Evolutionary conservation across 768 basidiomycete species (phyloP).

Genomic region (Auricularia sp.): DNA sequence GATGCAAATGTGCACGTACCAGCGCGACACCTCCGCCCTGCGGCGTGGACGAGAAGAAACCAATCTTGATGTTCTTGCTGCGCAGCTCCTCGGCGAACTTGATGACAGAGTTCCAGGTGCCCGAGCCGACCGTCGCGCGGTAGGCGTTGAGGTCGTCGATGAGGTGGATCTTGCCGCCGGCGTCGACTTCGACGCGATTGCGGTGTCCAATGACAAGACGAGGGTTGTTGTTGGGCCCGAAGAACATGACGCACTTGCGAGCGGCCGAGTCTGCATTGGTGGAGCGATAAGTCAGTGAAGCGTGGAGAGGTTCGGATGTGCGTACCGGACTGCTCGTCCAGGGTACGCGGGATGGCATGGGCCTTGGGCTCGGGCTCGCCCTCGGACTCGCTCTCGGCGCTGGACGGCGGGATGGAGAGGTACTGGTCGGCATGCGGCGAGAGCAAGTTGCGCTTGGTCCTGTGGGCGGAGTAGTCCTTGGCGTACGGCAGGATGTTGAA

Average conservation of each 20-base stretch:
- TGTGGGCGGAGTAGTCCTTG: conserved; percentile 47
- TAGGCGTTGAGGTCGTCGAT: conserved; percentile 76
- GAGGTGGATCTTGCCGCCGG: conserved; percentile 76
- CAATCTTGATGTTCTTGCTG: conserved; percentile 79
- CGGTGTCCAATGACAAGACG: conserved; percentile 72
- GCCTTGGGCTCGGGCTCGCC: neutral
- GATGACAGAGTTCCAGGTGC: conserved; percentile 73
- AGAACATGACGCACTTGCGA: conserved; percentile 66
- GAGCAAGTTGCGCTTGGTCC: neutral
- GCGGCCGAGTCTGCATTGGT: conserved; percentile 54
- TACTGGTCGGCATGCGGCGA: conserved; percentile 1
- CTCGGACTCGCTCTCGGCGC: neutral
- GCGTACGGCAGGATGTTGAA: conserved; percentile 47
- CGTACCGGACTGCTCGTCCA: conserved; percentile 60
- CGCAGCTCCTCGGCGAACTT: conserved; percentile 78
- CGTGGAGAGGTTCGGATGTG: conserved; percentile 3
- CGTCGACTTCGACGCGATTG: conserved; percentile 83
- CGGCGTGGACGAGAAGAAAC: conserved; percentile 92
- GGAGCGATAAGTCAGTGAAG: neutral
- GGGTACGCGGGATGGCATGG: conserved; percentile 52
- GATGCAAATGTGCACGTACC: conserved; percentile 34
- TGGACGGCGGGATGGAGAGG: neutral
- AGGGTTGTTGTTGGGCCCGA: conserved; percentile 72
- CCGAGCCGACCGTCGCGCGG: conserved; percentile 56
- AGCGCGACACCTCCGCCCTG: conserved; percentile 95